Evolutionary conservation across 495 filamentous ascomycete species (phyloP).

Genomic region (Penicillium parvum): DNA sequence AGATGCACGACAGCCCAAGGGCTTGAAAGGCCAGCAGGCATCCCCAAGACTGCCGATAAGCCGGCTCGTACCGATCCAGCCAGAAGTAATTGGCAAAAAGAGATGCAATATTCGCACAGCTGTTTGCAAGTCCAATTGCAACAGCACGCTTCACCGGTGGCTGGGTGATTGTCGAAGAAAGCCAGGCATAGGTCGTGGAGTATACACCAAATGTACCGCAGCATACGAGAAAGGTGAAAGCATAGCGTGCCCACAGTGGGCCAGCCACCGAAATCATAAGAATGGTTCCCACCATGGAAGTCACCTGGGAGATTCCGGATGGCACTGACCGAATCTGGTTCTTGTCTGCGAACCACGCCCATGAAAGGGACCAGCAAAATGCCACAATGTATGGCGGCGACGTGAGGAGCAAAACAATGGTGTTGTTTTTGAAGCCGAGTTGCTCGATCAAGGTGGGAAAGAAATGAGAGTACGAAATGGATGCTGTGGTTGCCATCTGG

Average conservation of each 20-base stretch:
- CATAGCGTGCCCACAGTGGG: constrained; percentile 15
- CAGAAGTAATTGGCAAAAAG: constrained; percentile 16
- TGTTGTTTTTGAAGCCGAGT: constrained; percentile 16
- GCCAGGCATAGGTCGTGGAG: constrained; percentile 13
- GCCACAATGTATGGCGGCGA: constrained; percentile 14
- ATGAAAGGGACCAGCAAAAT: constrained; percentile 8
- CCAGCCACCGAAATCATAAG: constrained; percentile 7
- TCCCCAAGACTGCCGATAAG: constrained; percentile 15
- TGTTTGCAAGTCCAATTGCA: constrained; percentile 10
- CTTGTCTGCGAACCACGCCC: constrained; percentile 9
- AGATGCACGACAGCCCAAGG: constrained; percentile 12
- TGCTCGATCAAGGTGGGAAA: constrained; percentile 17
- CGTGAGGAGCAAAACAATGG: constrained; percentile 11
- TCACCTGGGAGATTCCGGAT: constrained; percentile 4
- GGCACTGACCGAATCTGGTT: constrained; percentile 11
- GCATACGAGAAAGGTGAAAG: constrained; percentile 7
- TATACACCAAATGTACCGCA: constrained; percentile 16
- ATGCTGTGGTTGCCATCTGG: constrained; percentile 12
- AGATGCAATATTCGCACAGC: constrained; percentile 6
- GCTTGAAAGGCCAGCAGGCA: constrained; percentile 17
- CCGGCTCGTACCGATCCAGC: constrained; percentile 16
- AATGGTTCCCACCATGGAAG: constrained; percentile 9
- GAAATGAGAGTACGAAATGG: constrained; percentile 13
- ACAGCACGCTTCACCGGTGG: constrained; percentile 10
- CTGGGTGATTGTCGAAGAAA: constrained; percentile 14